Evolutionary conservation across 768 basidiomycete species (phyloP).

Genomic region (Polyporus arcularius): DNA sequence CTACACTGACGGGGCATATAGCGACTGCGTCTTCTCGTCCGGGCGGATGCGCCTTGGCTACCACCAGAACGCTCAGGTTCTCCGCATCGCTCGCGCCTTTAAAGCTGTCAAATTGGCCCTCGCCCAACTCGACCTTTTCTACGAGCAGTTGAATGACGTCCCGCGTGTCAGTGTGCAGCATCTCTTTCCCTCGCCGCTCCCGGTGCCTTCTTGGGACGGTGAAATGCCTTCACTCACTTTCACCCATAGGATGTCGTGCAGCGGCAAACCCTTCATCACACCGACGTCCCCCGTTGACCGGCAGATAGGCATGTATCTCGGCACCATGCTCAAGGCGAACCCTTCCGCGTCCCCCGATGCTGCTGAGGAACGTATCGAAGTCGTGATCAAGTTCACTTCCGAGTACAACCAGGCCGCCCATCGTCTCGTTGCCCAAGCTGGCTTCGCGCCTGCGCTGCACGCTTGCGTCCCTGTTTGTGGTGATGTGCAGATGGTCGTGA

Average conservation of each 20-base stretch:
- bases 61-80: background rate
- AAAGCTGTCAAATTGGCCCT: background rate
- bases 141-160: background rate
- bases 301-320: background rate
- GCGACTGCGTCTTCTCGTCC: background rate
- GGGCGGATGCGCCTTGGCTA: background rate
- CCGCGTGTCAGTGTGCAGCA: background rate
- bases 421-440: slow-evolving; percentile 3
- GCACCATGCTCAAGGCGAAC: background rate
- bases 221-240: background rate
- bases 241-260: background rate
- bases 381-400: slow-evolving; percentile 21
- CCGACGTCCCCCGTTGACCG: background rate
- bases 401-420: slow-evolving; percentile 11
- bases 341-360: background rate
- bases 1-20: background rate
- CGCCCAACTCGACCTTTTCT: no score
- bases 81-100: background rate
- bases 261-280: background rate
- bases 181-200: slow-evolving; percentile 1
- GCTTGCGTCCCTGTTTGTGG: slow-evolving; percentile 6
- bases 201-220: background rate
- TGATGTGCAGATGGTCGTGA: slow-evolving; percentile 19
- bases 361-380: background rate
- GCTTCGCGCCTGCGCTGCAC: slow-evolving; percentile 12